Evolutionary conservation across 1,284 basidiomycete species (phyloP).

Genomic region (Rhodofomes roseus): DNA sequence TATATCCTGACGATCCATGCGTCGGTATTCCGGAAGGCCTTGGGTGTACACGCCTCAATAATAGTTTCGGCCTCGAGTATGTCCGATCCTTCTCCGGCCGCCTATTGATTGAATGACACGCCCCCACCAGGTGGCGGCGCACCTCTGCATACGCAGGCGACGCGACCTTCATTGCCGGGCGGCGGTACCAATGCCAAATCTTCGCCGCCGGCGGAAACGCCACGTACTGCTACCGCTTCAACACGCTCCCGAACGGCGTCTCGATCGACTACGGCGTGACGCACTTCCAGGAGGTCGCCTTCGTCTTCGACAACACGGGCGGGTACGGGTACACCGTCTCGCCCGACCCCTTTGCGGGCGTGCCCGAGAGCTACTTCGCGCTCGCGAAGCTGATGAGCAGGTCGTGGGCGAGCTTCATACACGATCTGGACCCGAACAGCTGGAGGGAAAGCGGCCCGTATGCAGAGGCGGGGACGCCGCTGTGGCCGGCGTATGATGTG

Average conservation of each 20-base stretch:
- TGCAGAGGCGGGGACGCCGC: neutral
- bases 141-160: neutral
- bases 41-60: neutral
- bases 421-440: conserved; percentile 1
- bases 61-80: neutral
- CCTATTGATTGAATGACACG: neutral
- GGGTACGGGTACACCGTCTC: neutral
- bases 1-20: neutral
- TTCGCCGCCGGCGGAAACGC: neutral
- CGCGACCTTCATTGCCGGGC: neutral
- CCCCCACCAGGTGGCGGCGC: neutral
- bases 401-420: neutral
- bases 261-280: neutral
- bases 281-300: neutral
- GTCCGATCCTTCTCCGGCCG: too few relatives aligned
- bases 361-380: neutral
- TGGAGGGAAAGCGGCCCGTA: neutral
- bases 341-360: neutral
- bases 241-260: neutral
- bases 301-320: neutral
- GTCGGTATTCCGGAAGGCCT: neutral
- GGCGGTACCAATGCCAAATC: neutral
- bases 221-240: conserved; percentile 2
- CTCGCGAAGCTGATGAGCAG: neutral
- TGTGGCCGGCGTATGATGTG: neutral